Conservation (phyloP, 2,329 filamentous ascomycete genomes). For the Immersiporthe knoxdaviesiana region DNA sequence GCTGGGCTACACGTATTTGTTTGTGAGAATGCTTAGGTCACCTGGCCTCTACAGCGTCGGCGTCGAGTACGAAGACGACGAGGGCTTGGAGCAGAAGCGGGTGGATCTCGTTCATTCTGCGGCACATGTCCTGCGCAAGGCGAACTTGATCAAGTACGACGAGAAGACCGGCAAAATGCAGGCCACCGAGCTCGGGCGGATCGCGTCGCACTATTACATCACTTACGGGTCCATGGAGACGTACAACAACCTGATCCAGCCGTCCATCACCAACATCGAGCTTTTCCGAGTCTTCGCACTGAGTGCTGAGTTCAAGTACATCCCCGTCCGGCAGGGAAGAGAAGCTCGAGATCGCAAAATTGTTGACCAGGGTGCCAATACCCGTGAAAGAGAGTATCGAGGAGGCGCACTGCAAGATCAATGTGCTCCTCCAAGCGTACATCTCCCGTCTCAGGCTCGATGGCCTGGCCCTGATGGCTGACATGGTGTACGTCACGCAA, state of each 20-base stretch:
- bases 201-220: constrained; percentile 98
- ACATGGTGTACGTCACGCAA: constrained; percentile 98
- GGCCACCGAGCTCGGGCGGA: constrained; percentile 89
- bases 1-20: constrained; percentile 97
- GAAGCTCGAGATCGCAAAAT: constrained; percentile 92
- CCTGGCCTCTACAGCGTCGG: constrained; percentile 95
- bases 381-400: constrained; percentile 98
- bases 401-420: constrained; percentile 96
- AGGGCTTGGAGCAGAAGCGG: constrained; percentile 89
- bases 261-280: constrained; percentile 90
- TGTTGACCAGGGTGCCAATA: constrained; percentile 87
- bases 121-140: constrained; percentile 82
- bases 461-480: constrained; percentile 93
- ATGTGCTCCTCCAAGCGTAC: constrained; percentile 93
- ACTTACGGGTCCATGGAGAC: constrained; percentile 95
- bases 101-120: constrained; percentile 98
- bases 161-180: constrained; percentile 88
- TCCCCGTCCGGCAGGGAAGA: constrained; percentile 96
- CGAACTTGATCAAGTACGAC: constrained; percentile 91
- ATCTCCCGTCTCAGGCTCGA: constrained; percentile 94
- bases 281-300: constrained; percentile 95
- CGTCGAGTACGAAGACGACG: constrained; percentile 91
- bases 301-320: constrained; percentile 98
- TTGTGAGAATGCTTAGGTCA: constrained; percentile 95
- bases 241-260: constrained; percentile 94